Percentiles rank a stretch among this genome's conserved stretches.
Evolutionary conservation across 2,329 filamentous ascomycete genomes (phyloP).

Genomic region (Kalaharituber pfeilii): DNA sequence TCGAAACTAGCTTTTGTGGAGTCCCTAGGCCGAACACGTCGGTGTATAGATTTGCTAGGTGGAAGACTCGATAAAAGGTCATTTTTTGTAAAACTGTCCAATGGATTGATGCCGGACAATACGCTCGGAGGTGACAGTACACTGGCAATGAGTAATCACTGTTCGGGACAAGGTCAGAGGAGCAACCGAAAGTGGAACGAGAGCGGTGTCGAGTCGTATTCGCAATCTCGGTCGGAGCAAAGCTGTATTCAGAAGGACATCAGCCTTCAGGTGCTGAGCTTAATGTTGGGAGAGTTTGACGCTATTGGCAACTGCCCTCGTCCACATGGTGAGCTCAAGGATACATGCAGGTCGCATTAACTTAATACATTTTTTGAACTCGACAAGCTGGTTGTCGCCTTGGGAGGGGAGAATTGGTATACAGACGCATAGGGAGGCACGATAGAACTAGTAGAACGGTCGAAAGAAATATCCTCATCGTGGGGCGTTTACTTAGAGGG

Average conservation of each 20-base stretch:
- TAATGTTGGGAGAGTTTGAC: no score
- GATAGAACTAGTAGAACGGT: conserved; percentile 4
- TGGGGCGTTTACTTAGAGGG: no score
- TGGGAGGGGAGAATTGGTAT: conserved; percentile 45
- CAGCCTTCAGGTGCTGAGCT: no score
- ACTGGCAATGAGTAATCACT: conserved; percentile 98
- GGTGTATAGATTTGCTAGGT: conserved; percentile 64
- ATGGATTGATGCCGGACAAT: conserved; percentile 48
- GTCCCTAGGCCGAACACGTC: conserved; percentile 61
- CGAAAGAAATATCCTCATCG: neutral
- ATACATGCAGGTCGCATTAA: no score
- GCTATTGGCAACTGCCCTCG: no score
- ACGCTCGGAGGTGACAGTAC: conserved; percentile 63
- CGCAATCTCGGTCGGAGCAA: conserved; percentile 39
- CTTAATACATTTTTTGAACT: conserved; percentile 72
- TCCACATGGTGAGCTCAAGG: no score
- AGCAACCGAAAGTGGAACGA: conserved; percentile 66
- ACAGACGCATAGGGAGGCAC: conserved; percentile 27
- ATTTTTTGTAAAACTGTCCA: conserved; percentile 95
- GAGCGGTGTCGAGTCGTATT: conserved; percentile 10
- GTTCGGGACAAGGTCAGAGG: conserved; percentile 76
- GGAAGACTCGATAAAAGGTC: conserved; percentile 85
- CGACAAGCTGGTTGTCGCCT: conserved; percentile 70
- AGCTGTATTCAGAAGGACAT: no score
- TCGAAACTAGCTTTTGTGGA: conserved; percentile 52